Percentiles rank a stretch among this genome's conserved stretches.
These are phyloP conservation scores for Pseudogymnoascus sp. DNA, from an alignment of 2,329 filamentous ascomycete genomes.

Conservation along the genomic window DNA sequence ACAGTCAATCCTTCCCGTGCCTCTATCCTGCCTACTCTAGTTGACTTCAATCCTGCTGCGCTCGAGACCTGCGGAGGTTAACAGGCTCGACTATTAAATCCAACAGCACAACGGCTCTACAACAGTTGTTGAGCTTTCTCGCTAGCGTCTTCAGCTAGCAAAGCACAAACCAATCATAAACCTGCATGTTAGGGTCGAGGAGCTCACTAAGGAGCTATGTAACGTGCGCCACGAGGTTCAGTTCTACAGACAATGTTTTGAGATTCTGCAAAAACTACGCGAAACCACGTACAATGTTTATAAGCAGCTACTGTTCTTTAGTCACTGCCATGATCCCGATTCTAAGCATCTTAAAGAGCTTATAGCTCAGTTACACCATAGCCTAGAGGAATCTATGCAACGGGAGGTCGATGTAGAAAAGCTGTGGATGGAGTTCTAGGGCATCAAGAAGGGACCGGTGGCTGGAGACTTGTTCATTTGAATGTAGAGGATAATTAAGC, in stretches of 20 bases:
- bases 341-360: slow-evolving; percentile 10
- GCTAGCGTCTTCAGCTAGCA: slow-evolving; percentile 11
- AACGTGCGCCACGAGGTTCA: slow-evolving; percentile 15
- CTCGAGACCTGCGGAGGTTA: slow-evolving; percentile 11
- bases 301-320: slow-evolving; percentile 15
- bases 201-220: slow-evolving; percentile 17
- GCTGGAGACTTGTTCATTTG: slow-evolving; percentile 10
- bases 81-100: slow-evolving; percentile 16
- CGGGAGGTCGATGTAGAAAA: slow-evolving; percentile 15
- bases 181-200: slow-evolving; percentile 13
- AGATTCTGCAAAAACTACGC: slow-evolving; percentile 16
- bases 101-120: slow-evolving; percentile 14
- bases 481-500: not conserved
- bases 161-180: slow-evolving; percentile 12
- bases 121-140: slow-evolving; percentile 14
- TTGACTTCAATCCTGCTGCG: slow-evolving; percentile 7
- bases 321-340: slow-evolving; percentile 12
- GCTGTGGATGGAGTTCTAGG: slow-evolving; percentile 17
- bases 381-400: slow-evolving; percentile 14
- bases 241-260: slow-evolving; percentile 17
- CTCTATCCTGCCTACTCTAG: not conserved
- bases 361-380: slow-evolving; percentile 14
- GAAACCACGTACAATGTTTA: slow-evolving; percentile 16
- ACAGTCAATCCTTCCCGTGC: not conserved
- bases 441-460: slow-evolving; percentile 5